Evolutionary conservation across 2,329 filamentous ascomycete species (phyloP), one percentile per base, ranked within the genome.

Genomic region (Penicillium italicum): DNA sequence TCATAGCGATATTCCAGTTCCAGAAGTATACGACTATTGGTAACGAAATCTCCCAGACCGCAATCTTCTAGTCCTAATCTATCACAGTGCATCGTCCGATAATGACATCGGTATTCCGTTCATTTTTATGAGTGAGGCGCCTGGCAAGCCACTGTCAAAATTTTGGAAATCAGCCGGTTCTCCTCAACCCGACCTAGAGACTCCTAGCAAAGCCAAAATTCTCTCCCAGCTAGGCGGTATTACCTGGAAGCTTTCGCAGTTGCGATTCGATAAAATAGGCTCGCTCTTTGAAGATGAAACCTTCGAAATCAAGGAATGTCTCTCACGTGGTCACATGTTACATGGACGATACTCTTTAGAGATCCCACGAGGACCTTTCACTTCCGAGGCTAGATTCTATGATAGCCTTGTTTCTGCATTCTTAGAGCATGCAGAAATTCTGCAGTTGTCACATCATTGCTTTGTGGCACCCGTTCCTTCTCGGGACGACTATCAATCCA

Each of bases 381-480:
- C 22, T 16, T 48, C 22, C 11, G 7, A 48, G 7, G 33, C 16
- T 20, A 9, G 16, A 3, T 48, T 48, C 11, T 48, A 37, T 10
- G 2, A 48, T 1, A 48, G 45, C 33, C 33, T 48, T 48, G 6
- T 47, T 31, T 47, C 45, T 28, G 2, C 33, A 2, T 47, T 28
- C 20, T 20, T 14, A 14, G 45, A 28, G 16, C 10, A 70, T 50
- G 48, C 52, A n/a, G 55, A 65, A 43, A 41, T 8, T 28, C 42
- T 65, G 6, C 52, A 10, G 5, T 28, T 66, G 8, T 61, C 43
- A 7, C 41, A 61, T 43, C 45, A 67, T 50, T 64, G 54, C 34
- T 48, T 48, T 48, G 0, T 64, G 2, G 61, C 56, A 26, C 59
- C 64, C 10, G 37, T 65, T 43, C 58, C 57, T 6, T 46, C 12